A percentile compares a stretch with the other conserved stretches of the same genome.
Conservation (phyloP, 257 asterid genomes). For the Salvia rosmarinus region DNA sequence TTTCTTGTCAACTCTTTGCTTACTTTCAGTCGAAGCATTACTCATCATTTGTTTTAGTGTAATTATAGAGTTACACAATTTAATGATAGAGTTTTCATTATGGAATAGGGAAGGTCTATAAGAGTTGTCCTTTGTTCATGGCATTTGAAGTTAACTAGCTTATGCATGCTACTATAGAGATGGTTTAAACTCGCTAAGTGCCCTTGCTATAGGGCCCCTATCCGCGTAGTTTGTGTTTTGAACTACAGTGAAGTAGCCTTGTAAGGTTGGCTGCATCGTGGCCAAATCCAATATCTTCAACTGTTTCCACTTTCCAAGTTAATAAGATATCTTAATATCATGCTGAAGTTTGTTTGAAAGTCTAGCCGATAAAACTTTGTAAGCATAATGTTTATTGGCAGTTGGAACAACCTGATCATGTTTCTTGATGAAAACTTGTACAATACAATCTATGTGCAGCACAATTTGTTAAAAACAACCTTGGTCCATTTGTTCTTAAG, state of each 20-base stretch:
- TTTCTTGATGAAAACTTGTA: background rate
- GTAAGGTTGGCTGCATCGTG: constrained; percentile 24
- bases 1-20: background rate
- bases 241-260: constrained; percentile 6
- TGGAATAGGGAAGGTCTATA: constrained; percentile 16
- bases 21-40: constrained; percentile 3
- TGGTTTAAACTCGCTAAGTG: background rate
- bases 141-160: constrained; percentile 25
- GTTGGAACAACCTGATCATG: background rate
- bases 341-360: constrained; percentile 2
- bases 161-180: background rate
- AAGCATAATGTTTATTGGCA: constrained; percentile 2
- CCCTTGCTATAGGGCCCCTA: background rate
- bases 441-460: too few relatives aligned
- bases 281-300: constrained; percentile 7
- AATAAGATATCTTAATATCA: constrained; percentile 9
- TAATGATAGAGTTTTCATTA: background rate
- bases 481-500: constrained; percentile 5
- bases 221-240: background rate
- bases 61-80: background rate
- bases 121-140: background rate
- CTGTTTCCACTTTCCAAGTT: background rate
- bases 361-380: background rate
- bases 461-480: background rate
- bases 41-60: background rate